phyloP scores from a whole-genome alignment of 1,284 basidiomycete species.

The Chondrostereum purpureum region DNA sequence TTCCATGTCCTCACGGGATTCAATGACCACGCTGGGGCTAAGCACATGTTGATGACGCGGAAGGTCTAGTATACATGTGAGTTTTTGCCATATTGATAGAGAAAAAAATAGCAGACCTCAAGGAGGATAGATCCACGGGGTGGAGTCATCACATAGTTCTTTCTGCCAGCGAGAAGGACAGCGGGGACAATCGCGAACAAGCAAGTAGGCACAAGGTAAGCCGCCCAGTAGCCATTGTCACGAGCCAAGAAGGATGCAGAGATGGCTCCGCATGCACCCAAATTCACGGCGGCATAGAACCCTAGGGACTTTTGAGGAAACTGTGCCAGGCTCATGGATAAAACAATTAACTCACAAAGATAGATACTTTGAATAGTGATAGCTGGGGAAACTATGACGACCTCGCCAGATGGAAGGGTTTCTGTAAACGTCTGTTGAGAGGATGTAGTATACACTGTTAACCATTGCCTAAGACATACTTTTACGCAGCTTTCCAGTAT shows the following conservation, averaged over 20 bases:
- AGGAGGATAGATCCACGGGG: slow-evolving; percentile 51
- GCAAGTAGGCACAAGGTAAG: slow-evolving; percentile 38
- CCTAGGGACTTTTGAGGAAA: slow-evolving; percentile 20
- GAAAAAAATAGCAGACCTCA: slow-evolving; percentile 22
- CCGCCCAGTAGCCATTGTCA: slow-evolving; percentile 41
- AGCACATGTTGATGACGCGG: slow-evolving; percentile 27
- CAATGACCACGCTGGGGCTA: slow-evolving; percentile 27
- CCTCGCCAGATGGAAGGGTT: slow-evolving; percentile 45
- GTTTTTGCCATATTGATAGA: background rate
- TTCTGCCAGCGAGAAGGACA: slow-evolving; percentile 41
- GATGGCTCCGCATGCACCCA: slow-evolving; percentile 46
- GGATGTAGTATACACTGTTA: background rate
- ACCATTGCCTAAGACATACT: slow-evolving; percentile 17
- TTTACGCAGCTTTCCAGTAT: slow-evolving; percentile 38
- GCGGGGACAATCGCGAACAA: slow-evolving; percentile 38
- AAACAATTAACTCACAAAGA: slow-evolving; percentile 24
- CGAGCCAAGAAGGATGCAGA: slow-evolving; percentile 42
- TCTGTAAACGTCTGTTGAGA: slow-evolving; percentile 18
- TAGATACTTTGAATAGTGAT: slow-evolving; percentile 47
- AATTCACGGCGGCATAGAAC: slow-evolving; percentile 49
- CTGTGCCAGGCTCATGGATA: background rate
- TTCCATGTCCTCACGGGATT: slow-evolving; percentile 28
- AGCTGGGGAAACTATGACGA: slow-evolving; percentile 57
- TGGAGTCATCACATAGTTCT: slow-evolving; percentile 45
- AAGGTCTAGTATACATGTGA: slow-evolving; percentile 21